Percentiles rank a stretch among this genome's conserved stretches.
Conservation (phyloP, 2,329 filamentous ascomycete species). For the Polychaeton citri region DNA sequence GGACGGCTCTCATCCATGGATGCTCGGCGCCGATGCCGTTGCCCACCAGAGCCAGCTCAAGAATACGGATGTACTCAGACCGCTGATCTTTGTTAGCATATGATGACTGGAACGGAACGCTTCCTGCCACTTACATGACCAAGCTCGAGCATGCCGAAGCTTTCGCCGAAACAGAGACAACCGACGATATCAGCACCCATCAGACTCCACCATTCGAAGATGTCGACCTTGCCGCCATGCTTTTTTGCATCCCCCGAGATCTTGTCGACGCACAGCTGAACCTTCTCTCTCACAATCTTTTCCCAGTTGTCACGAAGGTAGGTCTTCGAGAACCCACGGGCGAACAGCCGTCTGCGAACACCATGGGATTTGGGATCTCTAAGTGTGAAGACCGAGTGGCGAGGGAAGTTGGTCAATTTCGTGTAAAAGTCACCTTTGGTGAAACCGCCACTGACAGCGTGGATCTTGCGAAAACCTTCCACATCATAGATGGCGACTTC, state of each 20-base stretch:
- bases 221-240: constrained; percentile 22
- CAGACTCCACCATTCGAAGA: constrained; percentile 29
- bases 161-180: constrained; percentile 26
- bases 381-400: constrained; percentile 21
- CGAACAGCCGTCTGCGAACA: constrained; percentile 23
- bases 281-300: constrained; percentile 19
- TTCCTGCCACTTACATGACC: constrained; percentile 21
- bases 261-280: constrained; percentile 18
- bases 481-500: constrained; percentile 18
- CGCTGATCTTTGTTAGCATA: too few species aligned
- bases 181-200: constrained; percentile 27
- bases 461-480: constrained; percentile 17
- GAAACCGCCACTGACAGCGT: constrained; percentile 15
- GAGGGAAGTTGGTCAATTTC: constrained; percentile 7
- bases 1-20: constrained; percentile 15
- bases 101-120: not conserved
- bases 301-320: constrained; percentile 26
- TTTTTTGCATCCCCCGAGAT: constrained; percentile 16
- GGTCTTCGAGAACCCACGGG: constrained; percentile 22
- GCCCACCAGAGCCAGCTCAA: constrained; percentile 17
- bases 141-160: constrained; percentile 25
- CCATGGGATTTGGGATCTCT: constrained; percentile 24
- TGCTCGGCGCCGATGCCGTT: constrained; percentile 21
- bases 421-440: constrained; percentile 18
- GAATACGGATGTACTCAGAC: constrained; percentile 18